phyloP scores from a whole-genome alignment of 2,329 filamentous ascomycete species.

The Fusarium sambucinum region DNA sequence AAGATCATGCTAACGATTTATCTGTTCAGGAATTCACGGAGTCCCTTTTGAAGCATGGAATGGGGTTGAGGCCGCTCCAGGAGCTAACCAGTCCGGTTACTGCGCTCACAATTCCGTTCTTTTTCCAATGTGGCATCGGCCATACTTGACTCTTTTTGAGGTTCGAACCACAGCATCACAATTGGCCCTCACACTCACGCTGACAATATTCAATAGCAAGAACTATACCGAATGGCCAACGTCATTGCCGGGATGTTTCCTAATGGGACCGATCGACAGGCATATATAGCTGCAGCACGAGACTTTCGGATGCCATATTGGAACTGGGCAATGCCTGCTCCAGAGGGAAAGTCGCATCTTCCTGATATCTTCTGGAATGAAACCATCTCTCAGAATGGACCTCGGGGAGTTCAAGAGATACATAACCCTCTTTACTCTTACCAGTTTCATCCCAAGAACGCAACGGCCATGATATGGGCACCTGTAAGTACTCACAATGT shows the following conservation, averaged over 20 bases:
- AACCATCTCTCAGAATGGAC: constrained; percentile 66
- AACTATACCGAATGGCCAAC: constrained; percentile 53
- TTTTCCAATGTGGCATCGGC: constrained; percentile 86
- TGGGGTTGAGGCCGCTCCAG: constrained; percentile 62
- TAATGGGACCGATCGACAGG: constrained; percentile 57
- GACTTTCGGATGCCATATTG: constrained; percentile 70
- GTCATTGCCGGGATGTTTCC: constrained; percentile 63
- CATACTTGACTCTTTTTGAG: constrained; percentile 76
- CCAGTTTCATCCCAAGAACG: constrained; percentile 69
- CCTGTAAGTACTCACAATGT: constrained; percentile 62
- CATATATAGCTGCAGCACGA: constrained; percentile 64
- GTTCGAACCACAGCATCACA: constrained; percentile 48
- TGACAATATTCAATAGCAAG: constrained; percentile 51
- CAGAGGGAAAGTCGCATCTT: constrained; percentile 62
- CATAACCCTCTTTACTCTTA: constrained; percentile 73
- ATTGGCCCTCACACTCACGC: neutral
- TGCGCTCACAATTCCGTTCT: constrained; percentile 81
- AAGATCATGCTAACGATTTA: constrained; percentile 18
- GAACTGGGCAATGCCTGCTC: constrained; percentile 67
- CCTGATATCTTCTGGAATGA: constrained; percentile 61
- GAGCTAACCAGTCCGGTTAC: constrained; percentile 73
- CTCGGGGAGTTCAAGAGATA: constrained; percentile 67
- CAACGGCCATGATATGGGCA: constrained; percentile 67
- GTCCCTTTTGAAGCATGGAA: constrained; percentile 72
- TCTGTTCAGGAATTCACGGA: constrained; percentile 77